Base-by-base conservation (phyloP, 768 basidiomycete species). In the Hypholoma fasciculare region DNA sequence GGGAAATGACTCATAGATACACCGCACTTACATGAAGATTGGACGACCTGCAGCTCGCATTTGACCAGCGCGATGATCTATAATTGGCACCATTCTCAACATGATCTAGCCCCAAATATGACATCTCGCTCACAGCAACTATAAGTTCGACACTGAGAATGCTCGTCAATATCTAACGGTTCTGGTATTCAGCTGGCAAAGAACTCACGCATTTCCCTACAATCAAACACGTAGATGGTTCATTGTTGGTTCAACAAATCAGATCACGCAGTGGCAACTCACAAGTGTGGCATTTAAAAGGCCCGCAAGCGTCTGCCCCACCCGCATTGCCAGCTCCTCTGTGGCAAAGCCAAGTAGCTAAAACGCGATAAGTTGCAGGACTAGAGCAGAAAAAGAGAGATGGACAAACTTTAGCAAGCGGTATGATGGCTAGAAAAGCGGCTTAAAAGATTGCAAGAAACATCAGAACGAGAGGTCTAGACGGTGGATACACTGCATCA, bases 231-330 rank as follows among this genome's bases (percentile, higher is more conserved):
- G 37, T 37, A 40, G 13, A 52, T 38, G 19, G 42, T 13, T 34
- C 36, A 42, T 55, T 17, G 12, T 52, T 34, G 44, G 7, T 61
- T 8, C 40, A 39, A 40, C 16, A 26, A 14, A 56, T 37, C 16
- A 27, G 20, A 30, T 54, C 42, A 42, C 37, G 14, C 52, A 38
- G 36, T 17, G 42, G 38, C 48, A 49, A 68, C 82, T 61, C 63
- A 92, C 89, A 62, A 92, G 75, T 13, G 92, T 95, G 19, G 93
- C 93, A 72, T 94, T 95, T 55, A 95, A 69, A 2, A 95, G 79
- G 39, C 92, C 92, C 3, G 92, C 91, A 11, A 93, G 73, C 1
- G 92, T 92, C 70, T 91, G 88, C 1, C 92, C 93, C 1, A 94
- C 86, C 30, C 92, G 85, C 55, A 92, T 66, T 3, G 93, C 90